Evolutionary conservation across 1,284 basidiomycete species (phyloP).

Genomic region (Cutaneotrichosporon sp.): DNA sequence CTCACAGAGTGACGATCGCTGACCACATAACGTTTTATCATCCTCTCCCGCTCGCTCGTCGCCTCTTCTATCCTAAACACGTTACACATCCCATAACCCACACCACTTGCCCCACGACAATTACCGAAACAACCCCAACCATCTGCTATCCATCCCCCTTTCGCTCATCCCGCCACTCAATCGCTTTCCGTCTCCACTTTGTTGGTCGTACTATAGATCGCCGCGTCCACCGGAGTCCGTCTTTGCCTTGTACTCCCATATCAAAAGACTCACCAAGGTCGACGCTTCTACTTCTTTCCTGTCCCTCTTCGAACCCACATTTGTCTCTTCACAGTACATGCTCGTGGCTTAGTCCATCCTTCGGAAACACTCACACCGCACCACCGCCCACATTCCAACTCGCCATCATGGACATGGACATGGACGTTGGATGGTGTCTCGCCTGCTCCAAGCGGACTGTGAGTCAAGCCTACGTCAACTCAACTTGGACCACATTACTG

Average conservation of each 20-base stretch:
- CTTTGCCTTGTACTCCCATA: no score
- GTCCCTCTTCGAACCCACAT: background rate
- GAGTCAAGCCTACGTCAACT: conserved; percentile 11
- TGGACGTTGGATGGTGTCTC: conserved; percentile 24
- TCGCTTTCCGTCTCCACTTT: no score
- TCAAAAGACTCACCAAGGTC: background rate
- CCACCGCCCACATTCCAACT: background rate
- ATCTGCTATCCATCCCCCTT: no score
- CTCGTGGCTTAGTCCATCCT: background rate
- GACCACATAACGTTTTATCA: background rate
- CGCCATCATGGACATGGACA: conserved; percentile 21
- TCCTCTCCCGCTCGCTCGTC: background rate
- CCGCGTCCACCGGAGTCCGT: no score
- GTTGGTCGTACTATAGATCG: no score
- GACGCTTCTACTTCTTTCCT: background rate
- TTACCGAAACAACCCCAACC: no score
- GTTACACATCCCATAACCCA: background rate
- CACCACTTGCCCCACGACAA: background rate
- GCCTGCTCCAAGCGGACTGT: conserved; percentile 36
- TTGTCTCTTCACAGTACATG: background rate
- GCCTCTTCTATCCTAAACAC: background rate
- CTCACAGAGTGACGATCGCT: no score
- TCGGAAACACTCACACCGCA: background rate
- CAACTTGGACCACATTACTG: background rate
- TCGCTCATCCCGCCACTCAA: no score